phyloP scores from a whole-genome alignment of 306 rosid genomes.

The Quercus alba region DNA sequence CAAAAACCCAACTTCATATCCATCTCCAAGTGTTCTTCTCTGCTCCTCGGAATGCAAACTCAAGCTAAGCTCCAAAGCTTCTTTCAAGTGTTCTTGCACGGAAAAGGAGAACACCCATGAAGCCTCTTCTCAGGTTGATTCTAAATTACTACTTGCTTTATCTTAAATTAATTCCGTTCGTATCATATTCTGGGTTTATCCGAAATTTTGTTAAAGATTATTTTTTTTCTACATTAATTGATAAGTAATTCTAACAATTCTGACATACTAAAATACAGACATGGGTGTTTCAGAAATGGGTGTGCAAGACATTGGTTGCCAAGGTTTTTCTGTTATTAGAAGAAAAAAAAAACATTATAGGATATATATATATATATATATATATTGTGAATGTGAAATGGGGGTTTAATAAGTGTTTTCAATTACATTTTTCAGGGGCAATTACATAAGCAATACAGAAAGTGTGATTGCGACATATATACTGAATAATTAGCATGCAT shows the following conservation, averaged over 20 bases:
- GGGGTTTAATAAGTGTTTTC: too few species aligned
- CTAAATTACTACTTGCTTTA: neutral
- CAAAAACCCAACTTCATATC: neutral
- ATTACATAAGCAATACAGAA: too few species aligned
- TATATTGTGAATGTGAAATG: too few species aligned
- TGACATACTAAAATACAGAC: neutral
- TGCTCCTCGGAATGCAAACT: neutral
- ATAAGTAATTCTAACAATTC: neutral
- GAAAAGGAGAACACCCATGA: constrained; percentile 31
- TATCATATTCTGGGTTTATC: neutral
- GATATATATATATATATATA: too few species aligned
- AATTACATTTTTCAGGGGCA: too few species aligned
- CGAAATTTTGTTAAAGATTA: neutral
- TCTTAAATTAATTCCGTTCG: neutral
- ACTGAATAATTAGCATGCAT: neutral
- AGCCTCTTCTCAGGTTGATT: constrained; percentile 38
- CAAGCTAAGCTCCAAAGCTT: constrained; percentile 22
- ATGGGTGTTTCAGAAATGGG: neutral
- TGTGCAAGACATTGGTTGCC: too few species aligned
- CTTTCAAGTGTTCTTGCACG: constrained; percentile 41
- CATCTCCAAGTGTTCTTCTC: constrained; percentile 12
- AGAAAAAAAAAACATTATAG: too few species aligned
- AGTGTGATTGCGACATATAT: neutral
- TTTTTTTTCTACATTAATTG: neutral
- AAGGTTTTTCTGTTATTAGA: too few species aligned